Evolutionary conservation across 2,329 filamentous ascomycete species (phyloP).

Genomic region (Xylaria polymorpha): DNA sequence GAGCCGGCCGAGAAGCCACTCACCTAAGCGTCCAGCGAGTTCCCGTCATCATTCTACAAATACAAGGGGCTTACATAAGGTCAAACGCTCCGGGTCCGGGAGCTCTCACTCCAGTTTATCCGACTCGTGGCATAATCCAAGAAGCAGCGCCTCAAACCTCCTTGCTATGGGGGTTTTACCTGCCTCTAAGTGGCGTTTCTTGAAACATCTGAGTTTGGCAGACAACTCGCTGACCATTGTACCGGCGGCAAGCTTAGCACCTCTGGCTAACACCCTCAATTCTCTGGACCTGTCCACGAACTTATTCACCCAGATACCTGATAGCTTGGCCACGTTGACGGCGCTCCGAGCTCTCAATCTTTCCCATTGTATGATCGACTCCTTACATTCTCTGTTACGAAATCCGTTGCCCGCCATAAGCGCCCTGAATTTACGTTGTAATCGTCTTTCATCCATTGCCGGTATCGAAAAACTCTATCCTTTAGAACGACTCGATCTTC

Average conservation of each 20-base stretch:
- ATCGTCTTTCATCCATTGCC: constrained; percentile 86
- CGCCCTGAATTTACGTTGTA: constrained; percentile 89
- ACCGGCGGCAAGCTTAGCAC: constrained; percentile 77
- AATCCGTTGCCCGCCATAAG: constrained; percentile 93
- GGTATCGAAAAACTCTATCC: constrained; percentile 91
- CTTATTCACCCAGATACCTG: constrained; percentile 92
- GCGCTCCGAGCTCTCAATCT: constrained; percentile 92
- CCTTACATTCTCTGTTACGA: constrained; percentile 84
- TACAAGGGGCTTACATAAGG: constrained; percentile 75
- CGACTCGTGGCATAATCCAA: constrained; percentile 71
- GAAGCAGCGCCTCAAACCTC: constrained; percentile 83
- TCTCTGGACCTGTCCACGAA: constrained; percentile 94
- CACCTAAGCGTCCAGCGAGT: constrained; percentile 80
- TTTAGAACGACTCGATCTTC: constrained; percentile 87
- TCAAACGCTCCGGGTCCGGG: constrained; percentile 87
- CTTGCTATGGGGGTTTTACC: constrained; percentile 78
- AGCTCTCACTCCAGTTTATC: constrained; percentile 88
- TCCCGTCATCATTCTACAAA: constrained; percentile 78
- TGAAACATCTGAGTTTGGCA: constrained; percentile 89
- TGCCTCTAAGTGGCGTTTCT: constrained; percentile 91
- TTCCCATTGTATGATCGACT: constrained; percentile 97
- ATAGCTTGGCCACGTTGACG: constrained; percentile 86
- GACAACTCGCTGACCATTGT: constrained; percentile 92
- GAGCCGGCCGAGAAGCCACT: constrained; percentile 77
- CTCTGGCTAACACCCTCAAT: constrained; percentile 87